Conservation (phyloP, 2,329 filamentous ascomycete species). For the Laburnicola sp. region DNA sequence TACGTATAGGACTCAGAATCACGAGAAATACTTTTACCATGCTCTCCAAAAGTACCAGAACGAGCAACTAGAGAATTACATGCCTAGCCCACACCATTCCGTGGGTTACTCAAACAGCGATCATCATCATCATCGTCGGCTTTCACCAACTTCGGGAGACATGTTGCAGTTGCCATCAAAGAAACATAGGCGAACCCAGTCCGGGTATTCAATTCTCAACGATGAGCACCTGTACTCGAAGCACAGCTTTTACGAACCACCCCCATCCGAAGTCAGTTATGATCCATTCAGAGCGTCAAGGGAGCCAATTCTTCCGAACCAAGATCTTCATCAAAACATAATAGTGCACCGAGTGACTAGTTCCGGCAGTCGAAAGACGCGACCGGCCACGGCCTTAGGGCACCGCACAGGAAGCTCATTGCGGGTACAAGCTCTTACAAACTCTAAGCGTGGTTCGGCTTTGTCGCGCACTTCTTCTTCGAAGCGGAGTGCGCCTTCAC, state of each 20-base stretch:
- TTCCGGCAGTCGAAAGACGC: slow-evolving; percentile 39
- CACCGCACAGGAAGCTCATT: slow-evolving; percentile 49
- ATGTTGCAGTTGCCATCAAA: slow-evolving; percentile 41
- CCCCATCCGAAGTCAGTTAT: slow-evolving; percentile 65
- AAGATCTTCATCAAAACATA: slow-evolving; percentile 67
- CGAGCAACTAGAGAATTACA: slow-evolving; percentile 83
- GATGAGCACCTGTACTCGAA: slow-evolving; percentile 56
- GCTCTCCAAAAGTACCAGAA: slow-evolving; percentile 80
- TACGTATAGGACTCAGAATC: slow-evolving; percentile 65
- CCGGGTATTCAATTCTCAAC: slow-evolving; percentile 61
- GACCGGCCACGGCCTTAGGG: slow-evolving; percentile 41
- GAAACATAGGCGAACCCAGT: slow-evolving; percentile 52
- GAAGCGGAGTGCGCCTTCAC: slow-evolving; percentile 36
- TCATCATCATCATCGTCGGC: slow-evolving; percentile 62
- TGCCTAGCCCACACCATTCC: slow-evolving; percentile 62
- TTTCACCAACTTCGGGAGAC: slow-evolving; percentile 28
- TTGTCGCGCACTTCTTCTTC: slow-evolving; percentile 36
- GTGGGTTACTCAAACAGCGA: slow-evolving; percentile 87
- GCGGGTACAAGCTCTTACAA: slow-evolving; percentile 46
- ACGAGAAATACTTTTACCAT: slow-evolving; percentile 92
- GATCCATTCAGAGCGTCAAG: slow-evolving; percentile 80
- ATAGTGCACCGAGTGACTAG: slow-evolving; percentile 63
- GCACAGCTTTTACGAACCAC: slow-evolving; percentile 56
- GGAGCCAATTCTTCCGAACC: slow-evolving; percentile 51
- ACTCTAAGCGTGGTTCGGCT: slow-evolving; percentile 38